Evolutionary conservation across 768 basidiomycete genomes (phyloP).

Genomic region (Leccinum disarticulatum): DNA sequence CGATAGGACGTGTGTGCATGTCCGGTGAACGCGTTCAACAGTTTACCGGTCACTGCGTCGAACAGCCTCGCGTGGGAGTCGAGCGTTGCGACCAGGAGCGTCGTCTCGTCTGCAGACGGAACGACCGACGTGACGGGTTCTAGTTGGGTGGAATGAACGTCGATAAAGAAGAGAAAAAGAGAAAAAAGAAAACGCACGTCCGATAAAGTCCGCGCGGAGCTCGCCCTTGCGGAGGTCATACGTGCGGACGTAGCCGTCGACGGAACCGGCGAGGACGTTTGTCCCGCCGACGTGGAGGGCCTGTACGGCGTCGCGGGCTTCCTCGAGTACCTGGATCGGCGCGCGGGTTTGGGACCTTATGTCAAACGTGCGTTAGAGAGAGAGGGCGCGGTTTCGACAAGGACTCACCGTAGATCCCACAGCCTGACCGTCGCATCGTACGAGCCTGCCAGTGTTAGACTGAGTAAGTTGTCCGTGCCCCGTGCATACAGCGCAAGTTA

Average conservation of each 20-base stretch:
- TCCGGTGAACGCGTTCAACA: constrained; percentile 83
- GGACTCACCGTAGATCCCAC: constrained; percentile 81
- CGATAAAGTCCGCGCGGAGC: constrained; percentile 85
- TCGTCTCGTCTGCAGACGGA: constrained; percentile 76
- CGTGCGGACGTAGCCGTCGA: constrained; percentile 89
- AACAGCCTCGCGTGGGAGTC: constrained; percentile 86
- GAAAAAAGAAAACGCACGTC: constrained; percentile 58
- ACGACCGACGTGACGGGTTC: constrained; percentile 86
- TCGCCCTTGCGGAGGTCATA: constrained; percentile 96
- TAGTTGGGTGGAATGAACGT: constrained; percentile 29
- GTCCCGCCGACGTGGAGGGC: constrained; percentile 66
- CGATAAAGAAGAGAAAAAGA: neutral
- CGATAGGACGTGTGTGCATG: constrained; percentile 76
- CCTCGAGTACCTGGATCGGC: constrained; percentile 88
- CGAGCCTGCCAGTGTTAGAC: constrained; percentile 66
- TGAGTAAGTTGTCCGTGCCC: neutral
- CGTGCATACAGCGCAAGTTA: no score
- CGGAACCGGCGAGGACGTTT: constrained; percentile 76
- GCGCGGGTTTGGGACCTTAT: constrained; percentile 71
- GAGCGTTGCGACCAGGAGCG: constrained; percentile 78
- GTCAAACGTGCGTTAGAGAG: neutral
- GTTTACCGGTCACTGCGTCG: constrained; percentile 77
- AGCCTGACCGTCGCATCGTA: constrained; percentile 89
- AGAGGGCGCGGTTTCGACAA: neutral
- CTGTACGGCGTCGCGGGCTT: constrained; percentile 86